Conservation (phyloP, 179 eudicot species). For the Camellia oleifera region DNA sequence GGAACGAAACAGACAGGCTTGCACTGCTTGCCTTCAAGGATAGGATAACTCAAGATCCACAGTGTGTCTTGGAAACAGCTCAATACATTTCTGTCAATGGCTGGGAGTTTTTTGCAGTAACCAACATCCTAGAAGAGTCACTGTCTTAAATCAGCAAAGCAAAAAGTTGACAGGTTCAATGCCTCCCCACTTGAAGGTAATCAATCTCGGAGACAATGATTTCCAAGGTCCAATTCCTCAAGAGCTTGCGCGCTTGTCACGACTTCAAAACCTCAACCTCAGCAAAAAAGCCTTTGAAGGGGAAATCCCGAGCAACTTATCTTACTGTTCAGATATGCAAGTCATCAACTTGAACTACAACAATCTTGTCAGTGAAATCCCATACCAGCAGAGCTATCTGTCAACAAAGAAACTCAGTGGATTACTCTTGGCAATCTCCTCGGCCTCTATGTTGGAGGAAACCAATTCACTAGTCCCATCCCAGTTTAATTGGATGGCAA, state of each 20-base stretch:
- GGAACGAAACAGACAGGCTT: constrained; percentile 18
- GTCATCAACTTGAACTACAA: background rate
- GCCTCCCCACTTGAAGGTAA: too few species aligned
- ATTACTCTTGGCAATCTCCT: constrained; percentile 14
- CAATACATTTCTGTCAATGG: constrained; percentile 18
- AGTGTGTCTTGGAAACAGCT: constrained; percentile 3
- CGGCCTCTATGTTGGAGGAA: background rate
- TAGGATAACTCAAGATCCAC: constrained; percentile 15
- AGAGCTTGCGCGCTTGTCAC: background rate
- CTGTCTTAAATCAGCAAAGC: too few species aligned
- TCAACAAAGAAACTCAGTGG: background rate
- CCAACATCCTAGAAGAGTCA: too few species aligned
- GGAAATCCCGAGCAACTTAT: constrained; percentile 18
- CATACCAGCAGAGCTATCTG: constrained; percentile 3
- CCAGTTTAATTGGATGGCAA: background rate
- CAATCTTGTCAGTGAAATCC: constrained; percentile 12
- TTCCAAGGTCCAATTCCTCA: too few species aligned
- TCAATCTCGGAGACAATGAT: too few species aligned
- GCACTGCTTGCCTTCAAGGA: constrained; percentile 17
- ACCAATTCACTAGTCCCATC: constrained; percentile 2
- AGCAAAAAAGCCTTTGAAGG: constrained; percentile 6
- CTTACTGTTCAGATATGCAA: background rate
- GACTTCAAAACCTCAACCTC: constrained; percentile 8
- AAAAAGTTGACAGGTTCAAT: too few species aligned
- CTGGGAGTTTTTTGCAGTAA: background rate